Conservation (phyloP, 345 rosid species). For the Eucalyptus microcorys region DNA sequence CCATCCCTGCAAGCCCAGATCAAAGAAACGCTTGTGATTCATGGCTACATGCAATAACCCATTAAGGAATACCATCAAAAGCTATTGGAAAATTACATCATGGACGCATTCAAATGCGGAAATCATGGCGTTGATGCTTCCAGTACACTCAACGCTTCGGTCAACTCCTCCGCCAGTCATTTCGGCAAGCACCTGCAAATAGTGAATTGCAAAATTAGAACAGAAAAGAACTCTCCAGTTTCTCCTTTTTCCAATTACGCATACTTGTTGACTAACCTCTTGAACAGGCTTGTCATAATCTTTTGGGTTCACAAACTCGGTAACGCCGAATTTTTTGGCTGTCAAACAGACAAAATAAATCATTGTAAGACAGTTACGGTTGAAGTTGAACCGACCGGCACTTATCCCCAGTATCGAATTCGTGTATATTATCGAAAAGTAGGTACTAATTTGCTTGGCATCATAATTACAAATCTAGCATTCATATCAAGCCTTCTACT, state of each 20-base stretch:
- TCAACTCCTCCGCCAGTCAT: slow-evolving; percentile 38
- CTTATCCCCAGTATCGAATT: neutral
- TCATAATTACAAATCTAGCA: neutral
- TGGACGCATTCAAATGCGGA: slow-evolving; percentile 35
- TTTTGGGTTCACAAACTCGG: slow-evolving; percentile 22
- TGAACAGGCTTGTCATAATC: slow-evolving; percentile 21
- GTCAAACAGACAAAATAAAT: neutral
- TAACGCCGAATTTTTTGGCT: slow-evolving; percentile 29
- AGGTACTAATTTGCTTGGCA: neutral
- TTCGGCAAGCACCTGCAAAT: slow-evolving; percentile 21
- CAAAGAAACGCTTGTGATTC: neutral
- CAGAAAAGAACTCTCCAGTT: neutral
- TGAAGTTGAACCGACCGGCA: neutral
- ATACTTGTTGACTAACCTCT: neutral
- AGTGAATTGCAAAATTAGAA: neutral
- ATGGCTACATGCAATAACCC: neutral
- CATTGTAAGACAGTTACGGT: neutral
- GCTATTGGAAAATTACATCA: slow-evolving; percentile 6
- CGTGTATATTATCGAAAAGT: neutral
- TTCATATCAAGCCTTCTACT: neutral
- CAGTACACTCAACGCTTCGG: slow-evolving; percentile 33
- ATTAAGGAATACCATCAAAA: neutral
- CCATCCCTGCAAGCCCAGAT: slow-evolving; percentile 18
- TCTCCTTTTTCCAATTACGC: neutral
- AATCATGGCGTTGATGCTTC: slow-evolving; percentile 28